Base-by-base conservation (phyloP, 164 flowering plant genomes). In the Warburgia ugandensis region DNA sequence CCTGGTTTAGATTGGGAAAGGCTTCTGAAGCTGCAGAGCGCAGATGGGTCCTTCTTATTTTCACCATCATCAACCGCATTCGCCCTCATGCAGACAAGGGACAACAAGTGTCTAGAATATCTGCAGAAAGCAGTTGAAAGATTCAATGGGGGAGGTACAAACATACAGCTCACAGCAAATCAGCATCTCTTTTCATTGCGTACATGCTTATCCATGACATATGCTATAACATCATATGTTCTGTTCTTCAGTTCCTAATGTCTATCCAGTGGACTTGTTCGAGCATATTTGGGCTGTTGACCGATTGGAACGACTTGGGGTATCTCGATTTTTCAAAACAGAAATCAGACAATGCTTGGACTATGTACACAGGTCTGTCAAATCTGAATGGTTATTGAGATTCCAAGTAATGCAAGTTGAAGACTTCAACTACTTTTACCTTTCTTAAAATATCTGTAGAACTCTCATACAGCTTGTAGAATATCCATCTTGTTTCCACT, bases 61-160 rank as follows among this genome's bases (percentile, higher is more conserved):
- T 92, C 99, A 33, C 94, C 96, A 42, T 73, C 99, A 37, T 78
- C 98, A 52, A 92, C 98, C 32, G 98, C 98, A 45, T 92, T 59
- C 58, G 98, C 96, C 9, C 83, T 88, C 48, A 78, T 72, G 70
- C 74, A 92, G 25, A 92, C 96, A 19, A 72, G 76, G 48, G 79
- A 92, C 52, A 40, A 62, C 1, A 77, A 77, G 14, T 92, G 98
- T 66, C 59, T 88, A 36, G 17, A 22, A 3, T 92, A 92, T 63
- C 70, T 92, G 7, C 39, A 63, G 14, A 71, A 72, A 2, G 59
- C 51, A 4, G 83, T 88, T 27, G 17, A 72, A n/a, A 80, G 64
- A 52, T 88, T 94, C 74, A 68, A 81, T 39, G 99, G 99, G 0
- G 99, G 95, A 79, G 99, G 99, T 89, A 74, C n/a, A n/a, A 64